Base-by-base conservation (phyloP, 1,139 yeast genomes). In the Geotrichum klebahnii region DNA sequence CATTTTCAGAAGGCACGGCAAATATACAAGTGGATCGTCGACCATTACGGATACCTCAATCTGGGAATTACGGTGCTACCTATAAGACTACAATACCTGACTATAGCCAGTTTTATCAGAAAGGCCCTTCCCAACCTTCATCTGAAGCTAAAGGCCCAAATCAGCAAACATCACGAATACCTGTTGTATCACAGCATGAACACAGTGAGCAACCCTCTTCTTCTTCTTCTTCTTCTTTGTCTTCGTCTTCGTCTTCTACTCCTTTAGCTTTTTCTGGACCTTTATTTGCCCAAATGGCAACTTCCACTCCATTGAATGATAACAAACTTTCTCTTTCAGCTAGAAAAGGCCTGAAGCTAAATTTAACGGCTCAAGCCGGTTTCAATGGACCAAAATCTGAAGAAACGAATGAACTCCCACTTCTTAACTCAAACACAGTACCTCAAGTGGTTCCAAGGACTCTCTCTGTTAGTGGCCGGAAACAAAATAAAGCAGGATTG, bases 301-400 rank as follows among this genome's bases (percentile, higher is more conserved):
- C 26, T 35, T 28, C 35, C 10, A 8, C 28, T 3, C 14, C 53
- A 36, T 33, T 56, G 10, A 53, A 44, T n/a, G 24, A 14, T 4
- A 31, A 55, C 32, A 54, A 56, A 38, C 59, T 66, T 1, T 65
- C 69, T 6, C 57, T 66, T 22, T 64, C 69, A 5, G 64, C 61
- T 42, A 59, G 70, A n/a, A 60, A 70, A 12, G 67, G 69, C 9
- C 47, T 64, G 56, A 60, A 60, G 6, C 53, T 63, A 9, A 52
- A 54, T 40, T 44, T 39, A 26, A 31, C 55, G 4, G 37, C 42
- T 24, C 44, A 17, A 41, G 31, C 32, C 19, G 9, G 17, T 3
- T 9, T 29, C 5, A 29, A 29, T 14, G 40, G 26, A 5, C 19
- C 50, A 16, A 38, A 23, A 10, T 14, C 48, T 14, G 23, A 16